Conservation (phyloP, 192 early-diverging fungal species). For the Coemansia nantahalensis region DNA sequence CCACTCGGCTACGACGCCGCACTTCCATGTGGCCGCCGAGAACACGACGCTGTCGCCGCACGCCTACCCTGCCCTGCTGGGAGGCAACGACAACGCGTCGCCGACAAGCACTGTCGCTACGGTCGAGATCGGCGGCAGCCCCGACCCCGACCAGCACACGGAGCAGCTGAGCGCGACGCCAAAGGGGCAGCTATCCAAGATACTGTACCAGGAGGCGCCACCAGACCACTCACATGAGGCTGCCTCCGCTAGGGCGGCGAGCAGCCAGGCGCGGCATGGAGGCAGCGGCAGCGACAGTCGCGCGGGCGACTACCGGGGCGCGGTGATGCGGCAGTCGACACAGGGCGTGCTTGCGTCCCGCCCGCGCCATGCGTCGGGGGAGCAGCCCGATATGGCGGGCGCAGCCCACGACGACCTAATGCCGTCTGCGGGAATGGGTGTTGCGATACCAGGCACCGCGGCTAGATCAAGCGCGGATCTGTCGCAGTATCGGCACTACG, state of each 20-base stretch:
- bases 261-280: constrained; percentile 22
- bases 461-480: too few relatives aligned
- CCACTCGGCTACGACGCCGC: constrained; percentile 13
- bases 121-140: constrained; percentile 22
- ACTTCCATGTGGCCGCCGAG: constrained; percentile 29
- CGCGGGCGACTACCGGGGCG: constrained; percentile 31
- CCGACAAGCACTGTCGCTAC: constrained; percentile 25
- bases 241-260: too few relatives aligned
- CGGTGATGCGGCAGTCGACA: constrained; percentile 17
- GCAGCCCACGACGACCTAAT: constrained; percentile 1
- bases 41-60: constrained; percentile 20
- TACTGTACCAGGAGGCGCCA: constrained; percentile 26
- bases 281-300: constrained; percentile 40
- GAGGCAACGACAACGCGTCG: constrained; percentile 26
- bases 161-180: constrained; percentile 7
- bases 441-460: constrained; percentile 11
- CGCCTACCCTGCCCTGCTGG: constrained; percentile 7
- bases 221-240: constrained; percentile 1
- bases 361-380: constrained; percentile 8
- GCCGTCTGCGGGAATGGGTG: constrained; percentile 1
- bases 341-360: constrained; percentile 34
- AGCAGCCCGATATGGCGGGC: constrained; percentile 1
- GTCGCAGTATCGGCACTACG: too few relatives aligned
- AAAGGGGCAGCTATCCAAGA: constrained; percentile 35
- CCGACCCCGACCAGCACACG: constrained; percentile 7